Evolutionary conservation across 495 filamentous ascomycete genomes (phyloP), one percentile per base, ranked within the genome.

Genomic region (Rusavskia elegans): DNA sequence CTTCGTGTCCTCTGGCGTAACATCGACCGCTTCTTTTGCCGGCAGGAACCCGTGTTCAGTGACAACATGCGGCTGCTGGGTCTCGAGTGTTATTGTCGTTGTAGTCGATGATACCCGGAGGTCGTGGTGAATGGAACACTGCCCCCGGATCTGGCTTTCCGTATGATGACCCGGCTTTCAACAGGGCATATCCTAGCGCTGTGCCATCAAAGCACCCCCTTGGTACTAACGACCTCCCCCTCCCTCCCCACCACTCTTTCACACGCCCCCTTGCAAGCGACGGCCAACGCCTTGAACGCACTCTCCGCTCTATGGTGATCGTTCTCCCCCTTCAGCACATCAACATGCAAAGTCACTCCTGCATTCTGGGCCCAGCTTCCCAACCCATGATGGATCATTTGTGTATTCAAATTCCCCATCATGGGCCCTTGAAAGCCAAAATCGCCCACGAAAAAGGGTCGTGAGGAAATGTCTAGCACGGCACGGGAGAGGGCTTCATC

Each of bases 351-450:
- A 29, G 92, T 98, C 45, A 95, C 74, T n/a, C 85, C 79, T 7
- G 92, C 87, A 5, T 78, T 84, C 71, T 90, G 84, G 38, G 90
- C 89, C 68, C 95, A 98, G 68, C 84, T 89, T 69, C 88, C 80
- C 66, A 98, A 64, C 45, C 90, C 90, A 70, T 98, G 92, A 49
- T 92, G 89, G 50, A 98, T 79, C 92, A 97, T 98, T 77, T 98
- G 90, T 48, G 79, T 84, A 73, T 84, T 89, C 60, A 97, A 66
- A 58, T 89, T 85, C 29, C 92, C 92, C 58, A 97, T 85, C 78
- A 85, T 92, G 74, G 96, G 90, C 38, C 90, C 77, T 68, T 73
- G 76, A 56, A 94, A 77, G 4, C 82, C 87, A 4, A 97, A 72
- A 51, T 92, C 73, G 27, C 92, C 78, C 0, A 95, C 84, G 54